A percentile compares a stretch with the other conserved stretches of the same genome.
Conservation (phyloP, 1,139 yeast species). For the Saccharomycopsis hybrid region DNA sequence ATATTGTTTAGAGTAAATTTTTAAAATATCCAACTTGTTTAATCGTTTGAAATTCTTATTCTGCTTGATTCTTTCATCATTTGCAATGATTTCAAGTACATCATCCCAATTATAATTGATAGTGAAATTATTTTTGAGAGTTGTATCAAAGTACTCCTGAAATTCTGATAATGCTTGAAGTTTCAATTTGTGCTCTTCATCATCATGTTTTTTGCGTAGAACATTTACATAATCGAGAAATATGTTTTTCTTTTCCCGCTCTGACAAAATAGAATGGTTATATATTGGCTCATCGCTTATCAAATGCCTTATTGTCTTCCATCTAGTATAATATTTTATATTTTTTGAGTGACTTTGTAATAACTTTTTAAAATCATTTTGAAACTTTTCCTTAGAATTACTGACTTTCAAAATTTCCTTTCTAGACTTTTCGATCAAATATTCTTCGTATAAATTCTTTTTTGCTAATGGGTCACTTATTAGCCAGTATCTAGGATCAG, state of each 20-base stretch:
- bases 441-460: constrained; percentile 60
- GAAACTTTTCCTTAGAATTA: constrained; percentile 48
- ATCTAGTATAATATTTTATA: constrained; percentile 55
- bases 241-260: constrained; percentile 45
- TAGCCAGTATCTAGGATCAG: constrained; percentile 64
- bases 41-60: constrained; percentile 51
- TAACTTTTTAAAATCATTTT: constrained; percentile 45
- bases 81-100: constrained; percentile 34
- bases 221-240: constrained; percentile 44
- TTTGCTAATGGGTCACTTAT: constrained; percentile 56
- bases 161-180: constrained; percentile 48
- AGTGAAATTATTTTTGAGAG: constrained; percentile 25
- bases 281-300: constrained; percentile 64
- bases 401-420: constrained; percentile 49
- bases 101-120: constrained; percentile 38
- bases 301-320: constrained; percentile 50
- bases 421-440: constrained; percentile 47
- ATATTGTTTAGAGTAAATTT: constrained; percentile 45
- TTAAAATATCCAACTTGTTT: constrained; percentile 53
- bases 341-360: constrained; percentile 35
- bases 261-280: constrained; percentile 55
- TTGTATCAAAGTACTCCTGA: constrained; percentile 37
- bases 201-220: constrained; percentile 37
- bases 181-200: constrained; percentile 29
- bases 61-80: constrained; percentile 49